Conservation (phyloP, 2,329 filamentous ascomycete species). For the Myriangium duriaei region DNA sequence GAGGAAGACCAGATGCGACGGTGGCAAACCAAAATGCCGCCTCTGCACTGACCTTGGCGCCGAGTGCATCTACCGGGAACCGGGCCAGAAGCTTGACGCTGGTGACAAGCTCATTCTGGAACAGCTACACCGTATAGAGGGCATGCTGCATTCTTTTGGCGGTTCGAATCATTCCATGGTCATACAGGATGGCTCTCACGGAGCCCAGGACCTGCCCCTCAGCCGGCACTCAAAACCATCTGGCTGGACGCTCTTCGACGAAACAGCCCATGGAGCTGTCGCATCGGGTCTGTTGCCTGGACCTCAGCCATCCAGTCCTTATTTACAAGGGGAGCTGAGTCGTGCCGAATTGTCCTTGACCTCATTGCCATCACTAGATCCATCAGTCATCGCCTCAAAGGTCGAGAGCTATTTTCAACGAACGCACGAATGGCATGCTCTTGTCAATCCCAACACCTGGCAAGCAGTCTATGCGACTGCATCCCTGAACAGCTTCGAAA, state of each 20-base stretch:
- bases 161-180: too few relatives aligned
- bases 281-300: not conserved
- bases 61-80: conserved; percentile 74
- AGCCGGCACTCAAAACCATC: not conserved
- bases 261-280: not conserved
- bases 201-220: not conserved
- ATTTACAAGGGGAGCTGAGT: conserved; percentile 1
- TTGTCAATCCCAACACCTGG: conserved; percentile 7
- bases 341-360: not conserved
- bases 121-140: conserved; percentile 64
- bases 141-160: conserved; percentile 63
- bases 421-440: conserved; percentile 4
- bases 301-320: not conserved
- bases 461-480: conserved; percentile 10
- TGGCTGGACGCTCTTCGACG: conserved; percentile 3
- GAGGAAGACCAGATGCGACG: conserved; percentile 23
- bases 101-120: conserved; percentile 79
- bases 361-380: conserved; percentile 1
- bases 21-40: conserved; percentile 53
- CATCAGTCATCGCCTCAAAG: conserved; percentile 5
- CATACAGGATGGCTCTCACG: conserved; percentile 22
- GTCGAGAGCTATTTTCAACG: conserved; percentile 7
- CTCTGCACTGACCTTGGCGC: conserved; percentile 71
- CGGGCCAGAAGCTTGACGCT: conserved; percentile 75
- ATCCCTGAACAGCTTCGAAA: conserved; percentile 50